Evolutionary conservation across 768 basidiomycete genomes (phyloP), one percentile per base, ranked within the genome.

Genomic region (Omphalotus guepiniiformis): DNA sequence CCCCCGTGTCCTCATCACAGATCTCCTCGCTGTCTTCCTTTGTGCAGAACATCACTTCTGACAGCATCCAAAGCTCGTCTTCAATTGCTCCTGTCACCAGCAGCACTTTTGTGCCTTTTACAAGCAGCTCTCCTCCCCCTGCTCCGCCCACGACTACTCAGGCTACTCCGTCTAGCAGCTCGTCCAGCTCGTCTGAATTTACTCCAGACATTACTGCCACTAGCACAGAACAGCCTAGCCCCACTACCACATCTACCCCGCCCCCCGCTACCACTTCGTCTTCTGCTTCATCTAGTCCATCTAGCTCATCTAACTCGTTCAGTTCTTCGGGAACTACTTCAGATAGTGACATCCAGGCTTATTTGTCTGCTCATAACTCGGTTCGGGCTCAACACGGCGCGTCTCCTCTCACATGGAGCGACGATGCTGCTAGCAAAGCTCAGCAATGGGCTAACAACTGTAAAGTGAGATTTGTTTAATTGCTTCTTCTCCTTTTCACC

Each of bases 391-490:
- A 74, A 47, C 83, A 88, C 57, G 85, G 83, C 34, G 90, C 88
- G 16, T 39, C 61, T 1, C 50, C 75, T 6, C 65, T 93, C 38
- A 76, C 75, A 0, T 93, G 88, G 87, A 81, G 69, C 60, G 66
- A 78, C 45, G 61, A 64, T 2, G 61, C 85, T 32, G 82, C 85
- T 1, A 58, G 61, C n/a, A 77, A 75, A 49, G 90, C 89, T 5
- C 78, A 83, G 57, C 59, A 74, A 47, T 88, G 85, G 82, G 85
- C 86, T 3, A 71, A 81, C 53, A 64, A 66, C 12, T 93, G 90
- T 58, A 58, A 72, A n/a, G n/a, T n/a, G n/a, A n/a, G n/a, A n/a
- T n/a, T n/a, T n/a, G n/a, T n/a, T n/a, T n/a, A n/a, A n/a, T n/a
- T n/a, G n/a, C n/a, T n/a, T n/a, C n/a, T n/a, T n/a, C n/a, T n/a